Conservation (phyloP, 2,329 filamentous ascomycete species). For the Fusarium citri region DNA sequence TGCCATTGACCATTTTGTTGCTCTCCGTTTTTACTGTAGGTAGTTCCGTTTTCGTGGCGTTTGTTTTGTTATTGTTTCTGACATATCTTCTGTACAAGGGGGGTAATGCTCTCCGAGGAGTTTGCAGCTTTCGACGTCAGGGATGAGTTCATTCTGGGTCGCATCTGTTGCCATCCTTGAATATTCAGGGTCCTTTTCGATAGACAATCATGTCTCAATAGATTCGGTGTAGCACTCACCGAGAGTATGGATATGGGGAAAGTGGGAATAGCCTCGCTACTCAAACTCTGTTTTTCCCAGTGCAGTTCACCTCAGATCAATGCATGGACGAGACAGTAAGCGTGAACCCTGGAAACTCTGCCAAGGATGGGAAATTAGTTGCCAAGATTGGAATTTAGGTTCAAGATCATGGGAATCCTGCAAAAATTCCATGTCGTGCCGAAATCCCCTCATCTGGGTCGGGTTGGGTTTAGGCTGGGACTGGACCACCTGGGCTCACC, state of each 20-base stretch:
- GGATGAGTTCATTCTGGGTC: constrained; percentile 22
- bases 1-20: background rate
- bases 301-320: background rate
- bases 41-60: constrained; percentile 32
- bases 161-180: constrained; percentile 1
- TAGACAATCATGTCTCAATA: constrained; percentile 3
- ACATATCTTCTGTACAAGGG: background rate
- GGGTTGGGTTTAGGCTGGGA: background rate
- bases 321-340: background rate
- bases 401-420: constrained; percentile 31
- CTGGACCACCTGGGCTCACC: background rate
- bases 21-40: constrained; percentile 27
- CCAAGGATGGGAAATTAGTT: constrained; percentile 27
- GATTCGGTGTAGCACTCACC: constrained; percentile 2
- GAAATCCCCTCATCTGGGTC: constrained; percentile 9
- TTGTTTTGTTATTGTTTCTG: background rate
- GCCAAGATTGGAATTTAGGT: constrained; percentile 24
- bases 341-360: background rate
- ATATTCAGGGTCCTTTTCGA: constrained; percentile 5
- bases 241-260: background rate
- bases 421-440: constrained; percentile 35
- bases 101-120: background rate
- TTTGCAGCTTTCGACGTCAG: constrained; percentile 25
- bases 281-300: background rate
- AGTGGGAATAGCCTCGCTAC: constrained; percentile 22